Conservation (phyloP, 2,329 filamentous ascomycete species). For the Pochonia chlamydosporia region DNA sequence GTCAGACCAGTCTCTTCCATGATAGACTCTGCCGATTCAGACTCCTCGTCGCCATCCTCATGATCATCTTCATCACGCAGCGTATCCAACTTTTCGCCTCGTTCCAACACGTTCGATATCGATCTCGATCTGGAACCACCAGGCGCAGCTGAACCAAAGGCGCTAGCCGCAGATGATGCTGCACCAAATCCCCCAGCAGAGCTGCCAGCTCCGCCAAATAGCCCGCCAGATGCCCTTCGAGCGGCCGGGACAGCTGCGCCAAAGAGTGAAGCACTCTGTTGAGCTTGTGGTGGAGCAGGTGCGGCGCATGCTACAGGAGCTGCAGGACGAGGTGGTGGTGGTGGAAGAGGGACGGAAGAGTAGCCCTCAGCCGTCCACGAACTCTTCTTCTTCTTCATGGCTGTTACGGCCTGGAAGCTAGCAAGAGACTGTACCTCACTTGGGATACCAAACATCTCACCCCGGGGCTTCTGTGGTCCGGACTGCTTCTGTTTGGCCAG, state of each 20-base stretch:
- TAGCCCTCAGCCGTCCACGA: too few species aligned
- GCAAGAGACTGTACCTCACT: not conserved
- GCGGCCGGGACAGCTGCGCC: not conserved
- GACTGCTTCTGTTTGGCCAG: slow-evolving; percentile 17
- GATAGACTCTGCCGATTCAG: slow-evolving; percentile 29
- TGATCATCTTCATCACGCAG: not conserved
- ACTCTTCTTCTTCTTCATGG: not conserved
- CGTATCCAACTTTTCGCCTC: not conserved
- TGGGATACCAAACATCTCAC: slow-evolving; percentile 9
- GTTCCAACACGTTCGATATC: not conserved
- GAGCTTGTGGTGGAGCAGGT: not conserved
- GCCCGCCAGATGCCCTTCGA: not conserved
- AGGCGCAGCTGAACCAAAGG: not conserved
- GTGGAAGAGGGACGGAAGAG: too few species aligned
- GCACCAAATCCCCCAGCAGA: too few species aligned
- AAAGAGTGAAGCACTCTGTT: not conserved
- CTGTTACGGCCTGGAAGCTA: not conserved
- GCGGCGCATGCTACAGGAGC: not conserved
- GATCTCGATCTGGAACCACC: slow-evolving; percentile 11
- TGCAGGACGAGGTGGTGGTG: too few species aligned
- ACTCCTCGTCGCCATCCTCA: slow-evolving; percentile 1
- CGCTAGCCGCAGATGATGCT: not conserved
- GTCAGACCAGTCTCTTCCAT: slow-evolving; percentile 52
- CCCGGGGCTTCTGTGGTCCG: slow-evolving; percentile 5
- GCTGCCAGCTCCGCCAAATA: too few species aligned